A percentile compares a stretch with the other conserved stretches of the same genome.
phyloP scores from a whole-genome alignment of 2,329 filamentous ascomycete genomes.

The Didymella glomerata region DNA sequence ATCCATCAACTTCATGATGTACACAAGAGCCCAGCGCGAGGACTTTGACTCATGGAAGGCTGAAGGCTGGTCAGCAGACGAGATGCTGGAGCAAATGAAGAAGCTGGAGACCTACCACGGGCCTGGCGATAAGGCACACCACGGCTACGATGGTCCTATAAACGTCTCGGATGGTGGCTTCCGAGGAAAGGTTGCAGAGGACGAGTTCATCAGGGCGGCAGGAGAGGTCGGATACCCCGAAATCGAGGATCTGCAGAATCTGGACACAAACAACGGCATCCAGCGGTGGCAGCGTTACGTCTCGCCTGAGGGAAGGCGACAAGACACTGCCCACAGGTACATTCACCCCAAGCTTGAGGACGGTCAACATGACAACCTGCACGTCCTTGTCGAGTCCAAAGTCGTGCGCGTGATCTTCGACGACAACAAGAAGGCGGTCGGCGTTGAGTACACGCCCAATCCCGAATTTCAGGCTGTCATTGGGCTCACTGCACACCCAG shows the following conservation, averaged over 20 bases:
- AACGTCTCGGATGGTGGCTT: conserved; percentile 63
- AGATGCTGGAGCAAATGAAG: conserved; percentile 63
- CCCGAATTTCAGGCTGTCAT: conserved; percentile 48
- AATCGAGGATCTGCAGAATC: conserved; percentile 62
- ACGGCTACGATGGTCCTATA: conserved; percentile 65
- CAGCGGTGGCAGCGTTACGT: conserved; percentile 61
- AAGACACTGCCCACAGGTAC: conserved; percentile 66
- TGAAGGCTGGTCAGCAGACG: conserved; percentile 61
- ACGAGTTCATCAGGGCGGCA: conserved; percentile 61
- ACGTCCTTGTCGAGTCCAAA: conserved; percentile 65
- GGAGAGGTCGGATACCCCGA: conserved; percentile 60
- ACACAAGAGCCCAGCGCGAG: conserved; percentile 55
- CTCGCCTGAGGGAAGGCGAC: conserved; percentile 61
- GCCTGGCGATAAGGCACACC: conserved; percentile 54
- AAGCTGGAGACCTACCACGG: conserved; percentile 68
- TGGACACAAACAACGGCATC: conserved; percentile 56
- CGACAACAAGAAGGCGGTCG: conserved; percentile 62
- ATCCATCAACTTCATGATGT: conserved; percentile 55
- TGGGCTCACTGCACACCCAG: conserved; percentile 45
- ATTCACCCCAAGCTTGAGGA: conserved; percentile 62
- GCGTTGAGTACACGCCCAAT: conserved; percentile 66
- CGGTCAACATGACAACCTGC: conserved; percentile 64
- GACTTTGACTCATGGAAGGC: conserved; percentile 64
- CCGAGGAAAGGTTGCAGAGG: conserved; percentile 51
- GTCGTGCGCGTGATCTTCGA: conserved; percentile 66